Percentiles rank a stretch among this genome's conserved stretches.
Evolutionary conservation across 345 rosid genomes (phyloP).

Genomic region (Noccaea caerulescens): DNA sequence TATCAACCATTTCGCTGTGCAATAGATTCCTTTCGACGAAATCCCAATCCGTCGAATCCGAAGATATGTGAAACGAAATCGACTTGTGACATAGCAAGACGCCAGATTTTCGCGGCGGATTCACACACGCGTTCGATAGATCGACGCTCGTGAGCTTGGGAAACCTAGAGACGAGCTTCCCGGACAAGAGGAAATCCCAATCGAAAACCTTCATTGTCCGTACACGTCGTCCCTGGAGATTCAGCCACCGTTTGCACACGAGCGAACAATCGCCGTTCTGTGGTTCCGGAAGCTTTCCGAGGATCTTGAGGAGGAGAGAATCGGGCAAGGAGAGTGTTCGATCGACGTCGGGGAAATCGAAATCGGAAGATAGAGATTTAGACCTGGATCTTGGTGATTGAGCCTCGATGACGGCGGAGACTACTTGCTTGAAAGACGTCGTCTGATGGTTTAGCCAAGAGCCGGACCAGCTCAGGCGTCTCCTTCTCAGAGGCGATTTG

Average conservation of each 20-base stretch:
- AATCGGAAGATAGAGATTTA: constrained; percentile 47
- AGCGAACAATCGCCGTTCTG: constrained; percentile 56
- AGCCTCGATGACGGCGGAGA: constrained; percentile 59
- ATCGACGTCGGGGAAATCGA: constrained; percentile 51
- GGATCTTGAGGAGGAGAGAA: constrained; percentile 71
- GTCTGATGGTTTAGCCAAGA: constrained; percentile 59
- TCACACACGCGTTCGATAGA: constrained; percentile 54
- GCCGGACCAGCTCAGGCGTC: constrained; percentile 59
- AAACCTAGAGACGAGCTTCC: constrained; percentile 63
- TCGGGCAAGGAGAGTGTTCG: constrained; percentile 73
- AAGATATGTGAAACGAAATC: constrained; percentile 50
- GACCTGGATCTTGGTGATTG: constrained; percentile 48
- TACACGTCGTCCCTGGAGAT: constrained; percentile 72
- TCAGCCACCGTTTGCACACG: constrained; percentile 88
- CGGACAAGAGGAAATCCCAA: constrained; percentile 74
- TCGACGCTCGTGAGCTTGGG: constrained; percentile 70
- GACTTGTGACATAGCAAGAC: constrained; percentile 53
- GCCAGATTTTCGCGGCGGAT: constrained; percentile 53
- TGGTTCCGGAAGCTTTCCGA: constrained; percentile 59
- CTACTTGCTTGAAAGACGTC: constrained; percentile 58
- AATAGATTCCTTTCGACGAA: constrained; percentile 60
- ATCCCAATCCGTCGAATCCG: constrained; percentile 40
- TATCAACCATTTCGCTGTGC: constrained; percentile 59
- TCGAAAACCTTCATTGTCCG: constrained; percentile 59
- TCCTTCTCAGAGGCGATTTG: constrained; percentile 54